Evolutionary conservation across 805 yeast species (phyloP).

Genomic region (Phaffomyces thermotolerans): DNA sequence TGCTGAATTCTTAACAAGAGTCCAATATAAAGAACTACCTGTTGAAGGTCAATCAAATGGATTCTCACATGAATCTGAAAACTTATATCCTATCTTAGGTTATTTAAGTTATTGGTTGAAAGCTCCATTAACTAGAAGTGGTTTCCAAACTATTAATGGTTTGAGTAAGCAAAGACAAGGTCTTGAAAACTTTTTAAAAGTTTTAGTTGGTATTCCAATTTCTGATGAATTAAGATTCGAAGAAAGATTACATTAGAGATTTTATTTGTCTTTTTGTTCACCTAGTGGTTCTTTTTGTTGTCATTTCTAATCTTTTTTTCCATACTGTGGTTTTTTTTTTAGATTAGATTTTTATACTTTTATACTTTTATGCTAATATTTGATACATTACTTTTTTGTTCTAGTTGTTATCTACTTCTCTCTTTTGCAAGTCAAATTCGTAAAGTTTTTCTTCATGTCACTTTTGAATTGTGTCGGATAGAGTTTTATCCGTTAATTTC

Average conservation of each 20-base stretch:
- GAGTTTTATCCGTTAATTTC: not conserved
- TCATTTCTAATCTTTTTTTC: not conserved
- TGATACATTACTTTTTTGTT: not conserved
- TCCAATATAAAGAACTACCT: constrained; percentile 55
- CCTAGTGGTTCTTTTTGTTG: constrained; percentile 2
- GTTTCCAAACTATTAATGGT: constrained; percentile 85
- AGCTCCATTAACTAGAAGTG: constrained; percentile 91
- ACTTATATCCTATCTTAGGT: constrained; percentile 77
- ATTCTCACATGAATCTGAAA: constrained; percentile 25
- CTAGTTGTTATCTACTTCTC: not conserved
- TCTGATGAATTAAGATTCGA: constrained; percentile 90
- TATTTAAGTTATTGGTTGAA: constrained; percentile 92
- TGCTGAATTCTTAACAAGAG: constrained; percentile 86
- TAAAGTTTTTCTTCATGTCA: not conserved
- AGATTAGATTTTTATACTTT: not conserved
- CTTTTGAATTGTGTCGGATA: not conserved
- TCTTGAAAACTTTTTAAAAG: constrained; percentile 82
- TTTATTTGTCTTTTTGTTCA: constrained; percentile 2
- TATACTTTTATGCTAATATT: not conserved
- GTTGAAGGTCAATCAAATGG: constrained; percentile 4
- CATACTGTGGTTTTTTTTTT: not conserved
- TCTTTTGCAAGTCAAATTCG: too few relatives aligned
- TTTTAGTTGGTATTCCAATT: constrained; percentile 84
- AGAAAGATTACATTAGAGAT: constrained; percentile 53
- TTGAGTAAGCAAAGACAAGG: constrained; percentile 92